A percentile compares a stretch with the other conserved stretches of the same genome.
Evolutionary conservation across 2,329 filamentous ascomycete genomes (phyloP).

Genomic region (Teratosphaeriaceae sp.): DNA sequence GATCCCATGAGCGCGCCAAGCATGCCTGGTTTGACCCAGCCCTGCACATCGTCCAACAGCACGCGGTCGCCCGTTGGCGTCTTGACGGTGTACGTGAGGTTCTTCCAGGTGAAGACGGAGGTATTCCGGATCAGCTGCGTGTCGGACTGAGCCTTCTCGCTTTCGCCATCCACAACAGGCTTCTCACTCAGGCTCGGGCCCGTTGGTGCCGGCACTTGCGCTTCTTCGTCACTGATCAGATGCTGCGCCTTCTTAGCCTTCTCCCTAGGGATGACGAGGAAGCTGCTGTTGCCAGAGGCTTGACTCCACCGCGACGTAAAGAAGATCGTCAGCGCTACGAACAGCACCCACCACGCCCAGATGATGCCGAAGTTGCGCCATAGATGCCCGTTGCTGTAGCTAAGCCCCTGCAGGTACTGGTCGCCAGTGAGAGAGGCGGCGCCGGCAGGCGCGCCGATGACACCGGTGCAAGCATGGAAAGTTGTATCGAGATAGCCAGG

Average conservation of each 20-base stretch:
- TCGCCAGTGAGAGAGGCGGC: slow-evolving; percentile 53
- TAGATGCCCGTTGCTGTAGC: slow-evolving; percentile 34
- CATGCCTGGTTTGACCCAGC: slow-evolving; percentile 69
- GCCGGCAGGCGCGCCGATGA: slow-evolving; percentile 53
- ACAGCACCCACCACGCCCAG: slow-evolving; percentile 58
- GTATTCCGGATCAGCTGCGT: slow-evolving; percentile 53
- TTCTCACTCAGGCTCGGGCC: too few relatives aligned
- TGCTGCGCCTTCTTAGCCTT: slow-evolving; percentile 35
- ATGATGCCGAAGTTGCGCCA: slow-evolving; percentile 61
- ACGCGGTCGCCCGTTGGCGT: slow-evolving; percentile 38
- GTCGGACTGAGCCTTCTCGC: slow-evolving; percentile 19
- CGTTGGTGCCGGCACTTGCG: slow-evolving; percentile 1
- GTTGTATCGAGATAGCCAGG: slow-evolving; percentile 34
- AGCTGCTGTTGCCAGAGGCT: slow-evolving; percentile 19
- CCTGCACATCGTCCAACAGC: slow-evolving; percentile 56
- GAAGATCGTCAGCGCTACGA: slow-evolving; percentile 51
- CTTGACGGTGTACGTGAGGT: slow-evolving; percentile 70
- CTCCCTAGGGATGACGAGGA: slow-evolving; percentile 57
- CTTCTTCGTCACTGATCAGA: slow-evolving; percentile 14
- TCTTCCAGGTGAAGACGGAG: slow-evolving; percentile 75
- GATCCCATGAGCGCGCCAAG: slow-evolving; percentile 77
- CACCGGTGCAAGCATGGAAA: slow-evolving; percentile 35
- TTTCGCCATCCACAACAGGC: slow-evolving; percentile 2
- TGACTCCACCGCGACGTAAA: slow-evolving; percentile 53
- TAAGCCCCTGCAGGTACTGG: slow-evolving; percentile 51